Conservation (phyloP, 345 rosid species). For the Citrus sp. region DNA sequence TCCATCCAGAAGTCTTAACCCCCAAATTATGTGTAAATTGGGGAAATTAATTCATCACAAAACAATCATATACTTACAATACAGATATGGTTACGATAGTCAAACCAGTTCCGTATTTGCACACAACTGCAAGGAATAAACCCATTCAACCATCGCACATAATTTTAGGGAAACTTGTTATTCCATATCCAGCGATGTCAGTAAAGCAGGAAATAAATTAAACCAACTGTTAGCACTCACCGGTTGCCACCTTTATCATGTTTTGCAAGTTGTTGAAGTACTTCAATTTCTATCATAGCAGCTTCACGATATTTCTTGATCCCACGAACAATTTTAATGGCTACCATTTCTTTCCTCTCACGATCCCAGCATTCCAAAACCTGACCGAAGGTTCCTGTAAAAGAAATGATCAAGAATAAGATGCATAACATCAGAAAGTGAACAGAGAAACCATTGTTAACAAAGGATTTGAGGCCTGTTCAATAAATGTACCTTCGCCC, state of each 20-base stretch:
- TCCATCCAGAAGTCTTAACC: constrained; percentile 70
- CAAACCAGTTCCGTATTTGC: constrained; percentile 98
- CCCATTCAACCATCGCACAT: constrained; percentile 58
- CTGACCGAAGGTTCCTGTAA: constrained; percentile 82
- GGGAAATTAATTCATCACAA: constrained; percentile 61
- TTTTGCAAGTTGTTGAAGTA: constrained; percentile 80
- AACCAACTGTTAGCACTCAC: constrained; percentile 42
- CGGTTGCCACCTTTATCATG: constrained; percentile 80
- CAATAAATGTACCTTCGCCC: constrained; percentile 69
- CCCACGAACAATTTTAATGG: constrained; percentile 84
- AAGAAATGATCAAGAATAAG: neutral
- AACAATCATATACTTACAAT: constrained; percentile 81
- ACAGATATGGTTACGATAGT: constrained; percentile 99
- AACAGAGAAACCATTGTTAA: neutral
- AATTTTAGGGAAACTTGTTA: constrained; percentile 13
- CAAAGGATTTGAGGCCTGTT: neutral
- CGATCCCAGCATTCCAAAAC: constrained; percentile 93
- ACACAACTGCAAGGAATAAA: constrained; percentile 99
- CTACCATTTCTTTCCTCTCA: constrained; percentile 86
- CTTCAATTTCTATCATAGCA: constrained; percentile 87
- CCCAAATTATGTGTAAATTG: constrained; percentile 54
- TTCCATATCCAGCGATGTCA: constrained; percentile 8
- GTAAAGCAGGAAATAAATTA: neutral
- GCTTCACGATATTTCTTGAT: constrained; percentile 88
- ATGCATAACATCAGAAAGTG: constrained; percentile 4